These are phyloP conservation scores for Lithohypha guttulata DNA, from an alignment of 2,329 filamentous ascomycete genomes.

Conservation along the genomic window DNA sequence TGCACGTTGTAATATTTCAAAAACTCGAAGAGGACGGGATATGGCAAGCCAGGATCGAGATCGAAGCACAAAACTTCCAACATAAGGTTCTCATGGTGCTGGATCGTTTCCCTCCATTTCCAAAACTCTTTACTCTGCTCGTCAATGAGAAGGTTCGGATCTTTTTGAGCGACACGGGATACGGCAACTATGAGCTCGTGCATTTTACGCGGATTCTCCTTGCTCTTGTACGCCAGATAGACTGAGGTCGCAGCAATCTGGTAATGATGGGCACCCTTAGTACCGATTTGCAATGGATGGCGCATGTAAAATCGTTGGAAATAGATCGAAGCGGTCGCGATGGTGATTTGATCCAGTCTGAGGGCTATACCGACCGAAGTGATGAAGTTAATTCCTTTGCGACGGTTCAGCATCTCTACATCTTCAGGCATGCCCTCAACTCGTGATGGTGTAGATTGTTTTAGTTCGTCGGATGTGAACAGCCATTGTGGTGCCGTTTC, in stretches of 20 bases:
- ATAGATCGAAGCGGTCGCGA: constrained; percentile 86
- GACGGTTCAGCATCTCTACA: constrained; percentile 68
- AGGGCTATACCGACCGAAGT: constrained; percentile 86
- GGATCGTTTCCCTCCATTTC: constrained; percentile 90
- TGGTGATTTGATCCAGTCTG: constrained; percentile 80
- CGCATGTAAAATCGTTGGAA: constrained; percentile 96
- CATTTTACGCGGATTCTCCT: constrained; percentile 93
- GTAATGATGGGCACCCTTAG: constrained; percentile 74
- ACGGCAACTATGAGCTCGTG: constrained; percentile 90
- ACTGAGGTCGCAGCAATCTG: constrained; percentile 84
- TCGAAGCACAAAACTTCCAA: constrained; percentile 91
- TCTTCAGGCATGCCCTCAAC: constrained; percentile 66
- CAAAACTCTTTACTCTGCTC: constrained; percentile 98
- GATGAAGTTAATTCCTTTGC: constrained; percentile 95
- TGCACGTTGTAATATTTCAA: constrained; percentile 62
- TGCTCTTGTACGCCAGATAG: constrained; percentile 92
- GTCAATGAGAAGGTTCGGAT: constrained; percentile 77
- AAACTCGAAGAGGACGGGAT: constrained; percentile 72
- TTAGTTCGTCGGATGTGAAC: constrained; percentile 73
- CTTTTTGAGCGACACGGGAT: constrained; percentile 90
- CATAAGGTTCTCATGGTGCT: constrained; percentile 85
- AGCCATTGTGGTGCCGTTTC: constrained; percentile 62
- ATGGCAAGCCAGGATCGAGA: constrained; percentile 78
- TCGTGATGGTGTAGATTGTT: constrained; percentile 65
- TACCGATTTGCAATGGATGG: constrained; percentile 60